These are phyloP conservation scores for Coffea humblotiana DNA, from an alignment of 305 asterid species.

Conservation along the genomic window DNA sequence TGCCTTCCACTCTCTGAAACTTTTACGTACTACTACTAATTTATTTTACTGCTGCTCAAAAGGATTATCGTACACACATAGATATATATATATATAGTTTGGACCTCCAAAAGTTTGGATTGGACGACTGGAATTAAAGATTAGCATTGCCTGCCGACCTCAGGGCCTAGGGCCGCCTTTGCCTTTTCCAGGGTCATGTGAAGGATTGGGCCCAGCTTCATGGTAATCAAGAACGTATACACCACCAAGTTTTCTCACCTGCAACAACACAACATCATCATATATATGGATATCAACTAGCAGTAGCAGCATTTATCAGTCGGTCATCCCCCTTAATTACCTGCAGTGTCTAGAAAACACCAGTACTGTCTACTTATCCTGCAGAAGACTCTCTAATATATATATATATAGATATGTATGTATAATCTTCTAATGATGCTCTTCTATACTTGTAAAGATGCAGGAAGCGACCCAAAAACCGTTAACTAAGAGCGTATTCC, in stretches of 20 bases:
- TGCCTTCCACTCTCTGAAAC: not conserved
- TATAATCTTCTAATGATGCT: too few species aligned
- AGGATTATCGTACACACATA: not conserved
- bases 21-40: not conserved
- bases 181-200: constrained; percentile 13
- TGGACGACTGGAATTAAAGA: not conserved
- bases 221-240: constrained; percentile 13
- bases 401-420: too few species aligned
- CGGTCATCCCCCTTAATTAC: too few species aligned
- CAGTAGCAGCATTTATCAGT: not conserved
- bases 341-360: too few species aligned
- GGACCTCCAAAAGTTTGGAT: not conserved
- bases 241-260: constrained; percentile 5
- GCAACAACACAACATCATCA: not conserved
- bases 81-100: not conserved
- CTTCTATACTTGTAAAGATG: too few species aligned
- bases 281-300: too few species aligned
- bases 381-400: too few species aligned
- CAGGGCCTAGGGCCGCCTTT: constrained; percentile 3
- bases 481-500: too few species aligned
- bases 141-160: not conserved
- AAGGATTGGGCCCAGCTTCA: constrained; percentile 7
- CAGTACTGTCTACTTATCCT: too few species aligned
- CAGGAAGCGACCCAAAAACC: not conserved
- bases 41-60: not conserved